A percentile compares a stretch with the other conserved stretches of the same genome.
These are phyloP conservation scores for Aspergillus sp. DNA, from an alignment of 2,329 filamentous ascomycete genomes.

Conservation along the genomic window DNA sequence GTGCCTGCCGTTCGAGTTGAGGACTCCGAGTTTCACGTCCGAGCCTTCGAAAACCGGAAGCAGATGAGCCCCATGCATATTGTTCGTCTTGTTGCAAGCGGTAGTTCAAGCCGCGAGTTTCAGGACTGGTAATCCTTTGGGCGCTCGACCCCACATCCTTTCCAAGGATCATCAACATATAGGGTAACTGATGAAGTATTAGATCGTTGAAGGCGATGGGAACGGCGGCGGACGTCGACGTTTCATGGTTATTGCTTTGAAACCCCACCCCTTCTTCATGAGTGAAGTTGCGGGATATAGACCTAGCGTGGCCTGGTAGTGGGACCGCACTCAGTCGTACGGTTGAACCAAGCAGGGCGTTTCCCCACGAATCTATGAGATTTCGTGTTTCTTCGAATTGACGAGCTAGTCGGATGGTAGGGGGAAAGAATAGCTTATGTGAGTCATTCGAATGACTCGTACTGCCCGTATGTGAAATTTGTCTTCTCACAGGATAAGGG, in stretches of 20 bases:
- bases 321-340: slow-evolving; percentile 32
- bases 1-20: background rate
- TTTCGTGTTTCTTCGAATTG: slow-evolving; percentile 78
- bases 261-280: background rate
- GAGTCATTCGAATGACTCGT: slow-evolving; percentile 54
- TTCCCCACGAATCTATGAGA: slow-evolving; percentile 52
- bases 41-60: background rate
- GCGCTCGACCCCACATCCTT: slow-evolving; percentile 52
- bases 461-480: slow-evolving; percentile 39
- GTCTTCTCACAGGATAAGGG: slow-evolving; percentile 77
- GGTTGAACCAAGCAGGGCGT: slow-evolving; percentile 32
- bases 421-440: slow-evolving; percentile 90
- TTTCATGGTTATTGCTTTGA: slow-evolving; percentile 2
- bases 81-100: background rate
- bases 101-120: background rate
- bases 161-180: slow-evolving; percentile 67
- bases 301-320: background rate
- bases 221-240: slow-evolving; percentile 18
- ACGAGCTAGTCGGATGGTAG: slow-evolving; percentile 79
- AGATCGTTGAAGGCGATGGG: slow-evolving; percentile 39
- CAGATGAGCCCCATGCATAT: background rate
- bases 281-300: background rate
- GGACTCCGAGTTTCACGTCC: background rate
- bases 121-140: slow-evolving; percentile 62
- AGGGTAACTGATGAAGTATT: slow-evolving; percentile 81